Conservation (phyloP, 2,329 filamentous ascomycete genomes). For the Aureobasidium sp. region DNA sequence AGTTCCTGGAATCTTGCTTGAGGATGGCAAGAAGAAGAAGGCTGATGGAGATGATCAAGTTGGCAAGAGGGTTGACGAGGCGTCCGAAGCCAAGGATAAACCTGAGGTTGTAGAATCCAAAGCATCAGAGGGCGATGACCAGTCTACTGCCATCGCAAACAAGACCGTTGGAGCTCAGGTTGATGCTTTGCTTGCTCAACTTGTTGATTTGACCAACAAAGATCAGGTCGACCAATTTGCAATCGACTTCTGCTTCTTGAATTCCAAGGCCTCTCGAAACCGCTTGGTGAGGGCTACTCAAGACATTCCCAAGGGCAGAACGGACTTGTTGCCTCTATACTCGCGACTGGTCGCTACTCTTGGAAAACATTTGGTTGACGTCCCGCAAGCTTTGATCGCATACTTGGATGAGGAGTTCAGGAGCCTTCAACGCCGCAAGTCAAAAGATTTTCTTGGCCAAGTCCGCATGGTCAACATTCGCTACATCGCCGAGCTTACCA, state of each 20-base stretch:
- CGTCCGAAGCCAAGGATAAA: conserved; percentile 38
- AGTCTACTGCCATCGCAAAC: conserved; percentile 90
- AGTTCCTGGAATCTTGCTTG: conserved; percentile 85
- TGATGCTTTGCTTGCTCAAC: conserved; percentile 74
- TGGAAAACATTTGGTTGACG: conserved; percentile 86
- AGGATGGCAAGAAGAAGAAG: conserved; percentile 94
- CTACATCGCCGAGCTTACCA: conserved; percentile 95
- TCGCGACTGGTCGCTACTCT: conserved; percentile 89
- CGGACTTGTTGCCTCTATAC: conserved; percentile 84
- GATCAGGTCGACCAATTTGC: conserved; percentile 87
- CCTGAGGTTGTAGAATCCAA: conserved; percentile 42
- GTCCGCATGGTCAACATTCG: conserved; percentile 90
- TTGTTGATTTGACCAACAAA: conserved; percentile 89
- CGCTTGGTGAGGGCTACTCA: conserved; percentile 86
- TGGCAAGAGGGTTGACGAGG: conserved; percentile 57
- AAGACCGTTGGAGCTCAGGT: conserved; percentile 97
- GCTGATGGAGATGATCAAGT: conserved; percentile 71
- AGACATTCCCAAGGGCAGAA: conserved; percentile 88
- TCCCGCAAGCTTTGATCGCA: conserved; percentile 84
- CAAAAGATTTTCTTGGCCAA: conserved; percentile 93
- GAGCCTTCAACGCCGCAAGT: conserved; percentile 91
- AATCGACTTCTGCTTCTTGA: conserved; percentile 95
- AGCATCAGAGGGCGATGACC: conserved; percentile 60
- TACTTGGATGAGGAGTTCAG: conserved; percentile 96
- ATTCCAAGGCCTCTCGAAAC: conserved; percentile 96